Base-by-base conservation (phyloP, 2,329 filamentous ascomycete genomes). In the Sclerotinia borealis region DNA sequence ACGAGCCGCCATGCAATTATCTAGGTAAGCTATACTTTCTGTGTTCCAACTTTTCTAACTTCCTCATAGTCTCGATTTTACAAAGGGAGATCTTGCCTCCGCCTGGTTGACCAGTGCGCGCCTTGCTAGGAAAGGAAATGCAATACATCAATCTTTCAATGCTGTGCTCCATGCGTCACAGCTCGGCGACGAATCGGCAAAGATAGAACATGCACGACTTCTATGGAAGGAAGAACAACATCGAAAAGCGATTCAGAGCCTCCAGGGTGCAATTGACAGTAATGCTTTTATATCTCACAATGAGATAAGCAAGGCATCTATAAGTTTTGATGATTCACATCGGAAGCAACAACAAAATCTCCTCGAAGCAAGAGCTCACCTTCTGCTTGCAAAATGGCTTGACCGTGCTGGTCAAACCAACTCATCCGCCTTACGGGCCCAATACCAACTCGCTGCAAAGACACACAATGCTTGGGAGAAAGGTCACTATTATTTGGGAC, bases 381-480 rank as follows among this genome's bases (percentile, higher is more conserved):
- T 99, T 10, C 81, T 98, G 41, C 84, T 97, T 31, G 95, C 95
- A 15, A 98, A 97, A 75, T 99, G 96, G 96, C 87, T 97, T 34
- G 96, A 98, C 73, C 88, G 84, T 63, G 91, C 93, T n/a, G 95
- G 95, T 6, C 93, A 98, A 75, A 96, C 92, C 1, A 90, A 96
- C 71, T 90, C 91, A 4, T 83, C 86, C 50, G 86, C 90, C 4
- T 83, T 98, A 67, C 86, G 91, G 51, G 83, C 87, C 61, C 91
- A 91, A 72, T 99, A 97, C 71, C 88, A 92, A 66, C 85, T 89
- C 68, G 93, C 93, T 1, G 85, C 90, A n/a, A 87, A 84, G 72
- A 86, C 85, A 1, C 79, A 81, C 70, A 78, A 80, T 6, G 85
- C 85, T 59, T 99, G 93, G 93, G 95, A 99, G 74, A 98, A 97